Conservation (phyloP, 371 early-diverging fungal genomes). For the Mycotypha africana region DNA sequence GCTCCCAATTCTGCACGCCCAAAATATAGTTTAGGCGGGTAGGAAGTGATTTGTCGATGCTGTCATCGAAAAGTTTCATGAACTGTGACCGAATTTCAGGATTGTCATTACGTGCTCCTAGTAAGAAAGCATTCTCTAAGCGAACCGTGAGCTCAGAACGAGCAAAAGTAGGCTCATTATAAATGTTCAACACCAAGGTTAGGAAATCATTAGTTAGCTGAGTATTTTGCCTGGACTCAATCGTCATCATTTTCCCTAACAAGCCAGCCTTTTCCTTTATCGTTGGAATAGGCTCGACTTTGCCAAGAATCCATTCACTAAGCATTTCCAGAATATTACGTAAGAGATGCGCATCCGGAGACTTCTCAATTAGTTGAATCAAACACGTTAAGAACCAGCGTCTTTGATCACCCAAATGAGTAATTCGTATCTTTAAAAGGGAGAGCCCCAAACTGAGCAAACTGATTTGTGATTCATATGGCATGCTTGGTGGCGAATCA, state of each 20-base stretch:
- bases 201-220: constrained; percentile 77
- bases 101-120: constrained; percentile 78
- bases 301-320: constrained; percentile 83
- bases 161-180: constrained; percentile 72
- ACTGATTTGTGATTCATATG: constrained; percentile 54
- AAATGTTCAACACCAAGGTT: constrained; percentile 81
- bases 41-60: constrained; percentile 61
- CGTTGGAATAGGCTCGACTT: constrained; percentile 86
- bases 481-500: constrained; percentile 13
- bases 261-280: constrained; percentile 93
- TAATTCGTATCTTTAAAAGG: constrained; percentile 72
- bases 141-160: constrained; percentile 89
- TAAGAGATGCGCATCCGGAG: constrained; percentile 67
- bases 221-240: constrained; percentile 65
- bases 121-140: constrained; percentile 90
- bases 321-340: constrained; percentile 76
- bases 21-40: constrained; percentile 85
- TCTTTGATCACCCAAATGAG: constrained; percentile 84
- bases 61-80: constrained; percentile 74
- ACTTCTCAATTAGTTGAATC: constrained; percentile 78
- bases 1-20: constrained; percentile 95
- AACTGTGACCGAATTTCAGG: constrained; percentile 78
- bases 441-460: constrained; percentile 64
- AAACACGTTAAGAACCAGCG: constrained; percentile 80
- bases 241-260: constrained; percentile 84